Conservation (phyloP, 1,284 basidiomycete genomes). For the Cutaneotrichosporon mucoides region DNA sequence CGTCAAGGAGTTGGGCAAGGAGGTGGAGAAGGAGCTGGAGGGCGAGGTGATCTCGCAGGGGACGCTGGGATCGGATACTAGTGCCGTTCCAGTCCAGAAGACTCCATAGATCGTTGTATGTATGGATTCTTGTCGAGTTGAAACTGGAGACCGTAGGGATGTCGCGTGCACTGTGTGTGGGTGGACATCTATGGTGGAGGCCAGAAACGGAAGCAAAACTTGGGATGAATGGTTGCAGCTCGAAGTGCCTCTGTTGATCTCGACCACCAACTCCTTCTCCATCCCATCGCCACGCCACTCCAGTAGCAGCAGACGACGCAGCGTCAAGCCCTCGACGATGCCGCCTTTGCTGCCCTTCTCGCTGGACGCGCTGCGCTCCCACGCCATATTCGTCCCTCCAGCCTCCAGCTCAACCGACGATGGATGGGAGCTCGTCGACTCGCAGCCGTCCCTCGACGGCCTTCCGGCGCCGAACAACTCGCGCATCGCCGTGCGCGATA, state of each 20-base stretch:
- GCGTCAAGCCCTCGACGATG: conserved; percentile 1
- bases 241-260: no score
- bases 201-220: conserved; percentile 1
- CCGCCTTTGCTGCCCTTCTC: conserved; percentile 28
- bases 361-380: conserved; percentile 29
- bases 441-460: conserved; percentile 4
- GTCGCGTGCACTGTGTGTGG: no score
- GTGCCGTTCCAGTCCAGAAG: background rate
- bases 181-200: background rate
- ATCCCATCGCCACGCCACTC: no score
- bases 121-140: no score
- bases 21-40: conserved; percentile 54
- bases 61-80: conserved; percentile 35
- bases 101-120: background rate
- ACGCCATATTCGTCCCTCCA: conserved; percentile 41
- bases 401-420: conserved; percentile 22
- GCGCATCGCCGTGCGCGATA: conserved; percentile 72
- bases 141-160: no score
- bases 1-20: conserved; percentile 59
- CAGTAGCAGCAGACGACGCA: no score
- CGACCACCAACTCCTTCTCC: no score
- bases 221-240: background rate
- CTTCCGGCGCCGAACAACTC: conserved; percentile 12
- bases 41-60: conserved; percentile 52
- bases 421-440: conserved; percentile 41